Percentiles rank a stretch among this genome's conserved stretches.
These are phyloP conservation scores for Basidiobolus meristosporus DNA, from an alignment of 371 early-diverging fungal species.

Conservation along the genomic window DNA sequence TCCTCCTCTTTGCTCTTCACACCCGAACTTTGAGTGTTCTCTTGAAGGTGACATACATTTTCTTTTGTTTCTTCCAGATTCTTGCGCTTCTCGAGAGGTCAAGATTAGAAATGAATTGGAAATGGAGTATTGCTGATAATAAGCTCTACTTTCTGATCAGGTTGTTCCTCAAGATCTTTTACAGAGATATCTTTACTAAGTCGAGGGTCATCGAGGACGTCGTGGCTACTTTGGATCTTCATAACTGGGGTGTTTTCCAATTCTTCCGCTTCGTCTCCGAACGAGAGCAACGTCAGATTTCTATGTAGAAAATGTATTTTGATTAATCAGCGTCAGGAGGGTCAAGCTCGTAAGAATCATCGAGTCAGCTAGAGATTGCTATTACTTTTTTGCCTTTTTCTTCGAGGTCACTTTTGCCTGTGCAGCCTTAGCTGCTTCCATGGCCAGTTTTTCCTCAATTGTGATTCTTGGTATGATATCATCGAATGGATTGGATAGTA, in stretches of 20 bases:
- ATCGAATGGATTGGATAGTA: constrained; percentile 77
- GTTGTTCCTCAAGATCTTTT: constrained; percentile 3
- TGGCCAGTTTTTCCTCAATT: constrained; percentile 21
- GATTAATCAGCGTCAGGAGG: no score
- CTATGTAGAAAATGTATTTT: constrained; percentile 9
- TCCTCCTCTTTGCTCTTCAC: constrained; percentile 7
- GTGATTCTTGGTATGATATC: constrained; percentile 76
- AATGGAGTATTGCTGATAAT: not conserved
- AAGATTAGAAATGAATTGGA: not conserved
- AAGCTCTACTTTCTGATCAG: not conserved
- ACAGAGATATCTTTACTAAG: constrained; percentile 20
- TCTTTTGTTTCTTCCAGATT: not conserved
- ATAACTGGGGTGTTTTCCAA: constrained; percentile 8
- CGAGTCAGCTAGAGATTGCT: no score
- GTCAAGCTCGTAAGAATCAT: no score
- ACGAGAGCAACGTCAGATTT: constrained; percentile 64
- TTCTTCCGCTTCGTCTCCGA: constrained; percentile 56
- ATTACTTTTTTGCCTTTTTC: no score
- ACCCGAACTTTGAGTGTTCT: constrained; percentile 5
- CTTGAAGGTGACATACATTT: constrained; percentile 3
- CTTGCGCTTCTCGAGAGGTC: no score
- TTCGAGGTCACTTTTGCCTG: no score
- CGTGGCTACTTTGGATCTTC: constrained; percentile 60
- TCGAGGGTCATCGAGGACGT: constrained; percentile 30
- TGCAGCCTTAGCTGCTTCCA: not conserved